These are phyloP conservation scores for Colletotrichum sp. DNA, from an alignment of 2,329 filamentous ascomycete genomes.

Conservation along the genomic window DNA sequence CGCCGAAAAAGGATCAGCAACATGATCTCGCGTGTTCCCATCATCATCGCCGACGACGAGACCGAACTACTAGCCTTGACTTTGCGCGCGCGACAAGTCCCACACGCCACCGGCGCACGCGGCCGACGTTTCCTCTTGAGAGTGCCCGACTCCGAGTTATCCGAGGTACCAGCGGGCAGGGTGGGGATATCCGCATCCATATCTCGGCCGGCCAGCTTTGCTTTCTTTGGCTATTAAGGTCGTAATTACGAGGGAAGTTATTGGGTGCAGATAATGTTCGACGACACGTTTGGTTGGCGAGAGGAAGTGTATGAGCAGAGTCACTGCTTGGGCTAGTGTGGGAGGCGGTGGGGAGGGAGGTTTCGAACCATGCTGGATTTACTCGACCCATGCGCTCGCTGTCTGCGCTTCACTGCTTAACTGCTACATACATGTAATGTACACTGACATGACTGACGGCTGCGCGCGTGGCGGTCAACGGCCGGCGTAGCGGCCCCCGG, in stretches of 20 bases:
- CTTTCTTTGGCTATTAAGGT: too few relatives aligned
- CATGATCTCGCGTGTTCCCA: neutral
- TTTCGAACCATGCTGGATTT: neutral
- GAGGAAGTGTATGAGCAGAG: neutral
- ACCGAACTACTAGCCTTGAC: slow-evolving; percentile 13
- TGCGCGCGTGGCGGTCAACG: neutral
- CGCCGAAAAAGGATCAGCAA: too few relatives aligned
- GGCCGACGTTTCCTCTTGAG: slow-evolving; percentile 17
- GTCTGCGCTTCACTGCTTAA: neutral
- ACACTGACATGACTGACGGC: neutral
- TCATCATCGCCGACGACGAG: neutral
- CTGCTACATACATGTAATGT: neutral
- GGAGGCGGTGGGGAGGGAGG: neutral
- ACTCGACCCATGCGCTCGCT: neutral
- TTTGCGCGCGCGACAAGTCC: slow-evolving; percentile 18
- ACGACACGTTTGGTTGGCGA: neutral
- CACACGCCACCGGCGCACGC: slow-evolving; percentile 14
- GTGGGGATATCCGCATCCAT: slow-evolving; percentile 4
- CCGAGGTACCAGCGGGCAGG: neutral
- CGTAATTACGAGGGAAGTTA: neutral
- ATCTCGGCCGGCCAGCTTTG: too few relatives aligned
- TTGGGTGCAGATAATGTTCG: neutral
- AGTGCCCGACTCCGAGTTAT: neutral
- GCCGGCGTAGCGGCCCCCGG: neutral
- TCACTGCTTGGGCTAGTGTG: neutral